Percentiles rank a stretch among this genome's conserved stretches.
phyloP scores from a whole-genome alignment of 345 rosid species.

The Iberis pinnata region DNA sequence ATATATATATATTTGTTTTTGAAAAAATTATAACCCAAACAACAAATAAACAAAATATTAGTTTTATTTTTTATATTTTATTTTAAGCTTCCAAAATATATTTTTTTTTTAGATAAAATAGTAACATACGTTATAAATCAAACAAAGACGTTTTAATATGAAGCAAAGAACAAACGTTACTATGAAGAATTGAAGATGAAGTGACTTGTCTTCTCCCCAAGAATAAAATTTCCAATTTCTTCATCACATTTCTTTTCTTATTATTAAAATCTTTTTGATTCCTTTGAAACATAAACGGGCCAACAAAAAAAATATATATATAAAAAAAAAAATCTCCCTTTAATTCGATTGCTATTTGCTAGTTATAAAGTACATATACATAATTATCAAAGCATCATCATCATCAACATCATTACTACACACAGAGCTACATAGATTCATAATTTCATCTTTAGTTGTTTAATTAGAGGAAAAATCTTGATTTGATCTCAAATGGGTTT shows the following conservation, averaged over 20 bases:
- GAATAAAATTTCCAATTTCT: constrained; percentile 25
- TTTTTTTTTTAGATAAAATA: no score
- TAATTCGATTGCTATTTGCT: no score
- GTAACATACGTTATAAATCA: constrained; percentile 12
- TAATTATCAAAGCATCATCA: constrained; percentile 26
- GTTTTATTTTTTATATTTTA: no score
- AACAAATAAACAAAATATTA: no score
- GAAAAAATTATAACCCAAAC: no score
- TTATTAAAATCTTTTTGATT: background rate
- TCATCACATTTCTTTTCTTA: constrained; percentile 26
- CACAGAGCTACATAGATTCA: constrained; percentile 13
- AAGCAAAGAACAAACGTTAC: constrained; percentile 23
- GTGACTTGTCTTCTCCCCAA: constrained; percentile 25
- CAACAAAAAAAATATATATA: background rate
- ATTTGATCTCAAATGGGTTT: constrained; percentile 35
- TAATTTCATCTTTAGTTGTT: background rate
- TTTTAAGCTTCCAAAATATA: no score
- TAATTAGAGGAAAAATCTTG: constrained; percentile 7
- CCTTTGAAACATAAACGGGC: constrained; percentile 15
- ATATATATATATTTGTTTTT: no score
- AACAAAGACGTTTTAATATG: constrained; percentile 26
- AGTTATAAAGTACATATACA: constrained; percentile 17
- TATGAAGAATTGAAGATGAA: no score
- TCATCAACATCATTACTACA: constrained; percentile 18
- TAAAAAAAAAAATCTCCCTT: no score